phyloP scores from a whole-genome alignment of 306 rosid species.

The Vigna hirtella region DNA sequence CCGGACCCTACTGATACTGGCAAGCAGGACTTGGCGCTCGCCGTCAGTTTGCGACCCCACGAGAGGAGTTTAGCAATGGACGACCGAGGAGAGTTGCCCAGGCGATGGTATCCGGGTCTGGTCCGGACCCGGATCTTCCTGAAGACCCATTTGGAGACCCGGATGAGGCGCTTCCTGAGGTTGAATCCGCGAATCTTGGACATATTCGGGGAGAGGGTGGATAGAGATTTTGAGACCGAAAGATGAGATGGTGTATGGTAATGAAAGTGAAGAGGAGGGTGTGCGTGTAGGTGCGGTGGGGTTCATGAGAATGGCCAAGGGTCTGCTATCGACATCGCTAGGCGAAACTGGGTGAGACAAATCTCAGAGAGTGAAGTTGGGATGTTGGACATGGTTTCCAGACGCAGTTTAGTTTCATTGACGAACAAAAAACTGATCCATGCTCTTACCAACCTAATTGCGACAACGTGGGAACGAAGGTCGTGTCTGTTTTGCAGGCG shows the following conservation, averaged over 20 bases:
- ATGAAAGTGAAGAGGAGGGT: not conserved
- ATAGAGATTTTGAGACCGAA: no score
- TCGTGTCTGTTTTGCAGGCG: not conserved
- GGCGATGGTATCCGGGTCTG: conserved; percentile 40
- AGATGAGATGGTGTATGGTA: not conserved
- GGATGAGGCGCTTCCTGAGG: conserved; percentile 56
- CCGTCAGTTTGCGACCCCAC: conserved; percentile 65
- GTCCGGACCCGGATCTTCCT: conserved; percentile 30
- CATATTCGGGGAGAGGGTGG: conserved; percentile 36
- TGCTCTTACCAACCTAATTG: not conserved
- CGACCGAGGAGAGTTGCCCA: not conserved
- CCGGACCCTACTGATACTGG: conserved; percentile 43
- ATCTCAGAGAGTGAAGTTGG: conserved; percentile 71
- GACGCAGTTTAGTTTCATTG: conserved; percentile 6
- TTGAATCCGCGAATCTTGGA: conserved; percentile 62
- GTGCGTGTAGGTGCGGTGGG: not conserved
- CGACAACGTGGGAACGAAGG: not conserved
- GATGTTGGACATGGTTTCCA: conserved; percentile 63
- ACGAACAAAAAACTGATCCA: not conserved
- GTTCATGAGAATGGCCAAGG: conserved; percentile 81
- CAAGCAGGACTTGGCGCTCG: conserved; percentile 57
- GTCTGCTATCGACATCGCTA: conserved; percentile 76
- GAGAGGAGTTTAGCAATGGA: conserved; percentile 49
- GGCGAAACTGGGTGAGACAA: conserved; percentile 67
- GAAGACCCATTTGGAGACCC: conserved; percentile 53